Percentiles rank a stretch among this genome's conserved stretches.
These are phyloP conservation scores for Chlorella sp. DNA, from an alignment of 139 green algal species.

Conservation along the genomic window DNA sequence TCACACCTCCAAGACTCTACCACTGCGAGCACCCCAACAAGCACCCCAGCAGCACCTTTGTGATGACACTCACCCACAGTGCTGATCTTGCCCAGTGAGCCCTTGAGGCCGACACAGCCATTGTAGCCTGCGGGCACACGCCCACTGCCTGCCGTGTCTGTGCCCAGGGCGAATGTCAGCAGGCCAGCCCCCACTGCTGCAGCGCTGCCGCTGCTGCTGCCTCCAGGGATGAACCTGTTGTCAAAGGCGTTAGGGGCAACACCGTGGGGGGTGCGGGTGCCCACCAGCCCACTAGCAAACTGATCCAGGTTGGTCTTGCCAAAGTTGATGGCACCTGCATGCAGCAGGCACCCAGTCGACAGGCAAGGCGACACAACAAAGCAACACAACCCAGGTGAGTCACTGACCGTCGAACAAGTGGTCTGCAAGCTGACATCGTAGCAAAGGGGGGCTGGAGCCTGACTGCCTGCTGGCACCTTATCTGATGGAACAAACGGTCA, in stretches of 20 bases:
- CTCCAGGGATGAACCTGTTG: conserved; percentile 60
- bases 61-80: conserved; percentile 43
- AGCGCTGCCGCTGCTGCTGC: conserved; percentile 58
- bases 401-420: too few relatives aligned
- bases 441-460: too few relatives aligned
- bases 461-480: too few relatives aligned
- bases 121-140: conserved; percentile 61
- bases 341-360: too few relatives aligned
- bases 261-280: conserved; percentile 60
- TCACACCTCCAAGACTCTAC: too few relatives aligned
- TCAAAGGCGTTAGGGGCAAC: conserved; percentile 56
- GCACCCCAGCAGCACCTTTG: too few relatives aligned
- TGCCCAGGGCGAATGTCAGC: conserved; percentile 72
- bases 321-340: conserved; percentile 58
- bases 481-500: too few relatives aligned
- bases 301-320: conserved; percentile 85
- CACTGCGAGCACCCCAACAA: too few relatives aligned
- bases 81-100: conserved; percentile 50
- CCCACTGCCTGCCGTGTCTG: conserved; percentile 69
- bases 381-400: too few relatives aligned
- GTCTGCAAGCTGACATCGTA: too few relatives aligned
- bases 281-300: conserved; percentile 70
- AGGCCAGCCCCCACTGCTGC: conserved; percentile 56
- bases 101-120: conserved; percentile 74
- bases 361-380: too few relatives aligned